Percentiles rank a stretch among this genome's conserved stretches.
Evolutionary conservation across 441 rosid species (phyloP).

Genomic region (Biscutella laevigata): DNA sequence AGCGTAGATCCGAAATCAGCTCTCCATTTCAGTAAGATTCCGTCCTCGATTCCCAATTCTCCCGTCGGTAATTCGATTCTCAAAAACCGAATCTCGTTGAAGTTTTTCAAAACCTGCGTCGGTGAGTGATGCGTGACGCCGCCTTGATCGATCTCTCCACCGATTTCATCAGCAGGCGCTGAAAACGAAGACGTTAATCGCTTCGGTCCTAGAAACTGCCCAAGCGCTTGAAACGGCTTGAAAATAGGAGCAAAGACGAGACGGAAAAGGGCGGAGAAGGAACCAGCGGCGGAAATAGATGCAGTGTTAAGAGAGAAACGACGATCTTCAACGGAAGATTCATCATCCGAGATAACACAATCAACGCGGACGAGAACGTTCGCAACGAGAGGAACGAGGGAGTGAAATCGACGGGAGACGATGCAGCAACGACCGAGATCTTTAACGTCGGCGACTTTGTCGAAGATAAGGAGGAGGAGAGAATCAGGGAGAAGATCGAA

Average conservation of each 20-base stretch:
- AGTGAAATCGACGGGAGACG: slow-evolving; percentile 67
- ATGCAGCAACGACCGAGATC: slow-evolving; percentile 82
- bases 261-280: slow-evolving; percentile 46
- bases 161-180: slow-evolving; percentile 14
- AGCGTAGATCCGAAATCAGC: slow-evolving; percentile 92
- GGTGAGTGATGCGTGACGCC: slow-evolving; percentile 93
- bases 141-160: slow-evolving; percentile 48
- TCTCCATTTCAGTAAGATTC: slow-evolving; percentile 68
- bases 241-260: slow-evolving; percentile 49
- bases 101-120: slow-evolving; percentile 73
- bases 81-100: slow-evolving; percentile 62
- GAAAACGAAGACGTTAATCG: slow-evolving; percentile 25
- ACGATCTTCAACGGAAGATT: slow-evolving; percentile 29
- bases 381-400: slow-evolving; percentile 68
- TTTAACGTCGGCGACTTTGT: slow-evolving; percentile 72
- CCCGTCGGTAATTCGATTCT: slow-evolving; percentile 78
- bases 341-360: slow-evolving; percentile 83
- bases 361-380: slow-evolving; percentile 86
- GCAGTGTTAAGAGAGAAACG: slow-evolving; percentile 11
- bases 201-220: slow-evolving; percentile 50
- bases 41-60: slow-evolving; percentile 72
- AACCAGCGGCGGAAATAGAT: slow-evolving; percentile 9
- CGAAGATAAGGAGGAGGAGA: slow-evolving; percentile 60
- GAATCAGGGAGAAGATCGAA: slow-evolving; percentile 84
- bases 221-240: slow-evolving; percentile 68